Conservation (phyloP, 2,329 filamentous ascomycete genomes). For the Ophiocordyceps polyrhachis-furcata region DNA sequence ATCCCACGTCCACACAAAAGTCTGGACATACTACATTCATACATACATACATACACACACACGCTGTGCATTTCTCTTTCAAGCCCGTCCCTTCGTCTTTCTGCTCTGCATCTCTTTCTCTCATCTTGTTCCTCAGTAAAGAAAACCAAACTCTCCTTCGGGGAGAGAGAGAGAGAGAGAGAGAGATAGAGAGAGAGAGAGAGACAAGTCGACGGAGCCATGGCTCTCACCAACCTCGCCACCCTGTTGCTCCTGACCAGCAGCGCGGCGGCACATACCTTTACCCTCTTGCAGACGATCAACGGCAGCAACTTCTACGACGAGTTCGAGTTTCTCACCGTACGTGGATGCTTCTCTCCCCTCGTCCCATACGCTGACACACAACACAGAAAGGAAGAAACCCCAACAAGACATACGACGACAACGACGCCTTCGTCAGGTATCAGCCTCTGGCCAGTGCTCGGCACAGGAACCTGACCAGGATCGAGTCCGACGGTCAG, state of each 20-base stretch:
- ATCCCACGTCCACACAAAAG: background rate
- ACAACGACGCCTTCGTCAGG: slow-evolving; percentile 21
- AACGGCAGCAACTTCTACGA: slow-evolving; percentile 22
- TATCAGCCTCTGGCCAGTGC: slow-evolving; percentile 21
- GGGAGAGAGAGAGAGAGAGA: too few relatives aligned
- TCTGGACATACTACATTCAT: too few relatives aligned
- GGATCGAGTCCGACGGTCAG: slow-evolving; percentile 8
- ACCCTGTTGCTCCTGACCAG: background rate
- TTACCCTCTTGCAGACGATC: slow-evolving; percentile 4
- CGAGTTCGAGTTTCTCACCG: slow-evolving; percentile 19
- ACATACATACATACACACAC: too few relatives aligned
- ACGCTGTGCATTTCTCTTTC: too few relatives aligned
- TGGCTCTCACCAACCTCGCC: background rate
- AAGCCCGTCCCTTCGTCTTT: too few relatives aligned
- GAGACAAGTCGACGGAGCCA: background rate
- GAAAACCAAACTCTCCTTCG: background rate
- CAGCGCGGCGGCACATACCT: background rate
- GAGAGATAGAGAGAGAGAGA: too few relatives aligned
- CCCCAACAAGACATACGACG: slow-evolving; percentile 6
- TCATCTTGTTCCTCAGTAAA: background rate
- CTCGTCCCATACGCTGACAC: background rate
- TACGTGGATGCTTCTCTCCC: background rate
- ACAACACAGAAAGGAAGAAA: slow-evolving; percentile 7
- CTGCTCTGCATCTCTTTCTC: too few relatives aligned
- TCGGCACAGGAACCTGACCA: slow-evolving; percentile 10